Conservation (phyloP, 495 filamentous ascomycete species). For the Barbatosphaeria neglecta region DNA sequence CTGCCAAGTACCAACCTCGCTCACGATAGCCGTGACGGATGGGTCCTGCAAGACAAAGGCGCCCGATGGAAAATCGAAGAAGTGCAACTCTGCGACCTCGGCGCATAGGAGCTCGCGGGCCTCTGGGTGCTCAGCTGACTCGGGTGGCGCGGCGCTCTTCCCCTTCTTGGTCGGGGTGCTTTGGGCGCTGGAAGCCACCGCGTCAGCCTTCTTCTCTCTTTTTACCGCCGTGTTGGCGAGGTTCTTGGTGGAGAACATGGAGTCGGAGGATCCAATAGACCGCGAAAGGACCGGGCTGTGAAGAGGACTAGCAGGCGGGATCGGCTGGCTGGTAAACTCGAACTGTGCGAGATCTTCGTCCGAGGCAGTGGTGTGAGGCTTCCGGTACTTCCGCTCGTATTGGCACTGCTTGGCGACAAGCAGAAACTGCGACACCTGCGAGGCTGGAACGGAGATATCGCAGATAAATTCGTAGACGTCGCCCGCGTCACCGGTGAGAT, state of each 20-base stretch:
- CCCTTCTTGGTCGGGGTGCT: conserved; percentile 17
- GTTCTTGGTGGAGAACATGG: conserved; percentile 27
- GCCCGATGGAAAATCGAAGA: conserved; percentile 80
- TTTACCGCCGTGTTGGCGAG: conserved; percentile 20
- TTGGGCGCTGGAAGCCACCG: conserved; percentile 1
- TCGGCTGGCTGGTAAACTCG: conserved; percentile 65
- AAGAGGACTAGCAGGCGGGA: conserved; percentile 71
- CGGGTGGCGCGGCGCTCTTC: conserved; percentile 27
- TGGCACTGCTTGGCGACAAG: conserved; percentile 82
- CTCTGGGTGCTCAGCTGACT: conserved; percentile 52
- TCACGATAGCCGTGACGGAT: conserved; percentile 63
- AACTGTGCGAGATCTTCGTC: conserved; percentile 73
- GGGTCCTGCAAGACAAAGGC: conserved; percentile 74
- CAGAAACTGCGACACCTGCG: conserved; percentile 70
- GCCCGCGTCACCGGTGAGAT: conserved; percentile 83
- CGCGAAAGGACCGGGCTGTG: conserved; percentile 47
- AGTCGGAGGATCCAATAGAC: conserved; percentile 34
- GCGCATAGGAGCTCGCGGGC: conserved; percentile 59
- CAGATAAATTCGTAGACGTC: conserved; percentile 97
- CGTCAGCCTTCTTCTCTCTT: conserved; percentile 12
- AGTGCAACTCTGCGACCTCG: conserved; percentile 74
- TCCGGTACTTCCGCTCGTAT: conserved; percentile 88
- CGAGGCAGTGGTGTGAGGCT: conserved; percentile 65
- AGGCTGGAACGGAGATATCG: conserved; percentile 55
- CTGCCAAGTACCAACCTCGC: conserved; percentile 81